Base-by-base conservation (phyloP, 2,329 filamentous ascomycete genomes). In the Scleromitrula shiraiana region DNA sequence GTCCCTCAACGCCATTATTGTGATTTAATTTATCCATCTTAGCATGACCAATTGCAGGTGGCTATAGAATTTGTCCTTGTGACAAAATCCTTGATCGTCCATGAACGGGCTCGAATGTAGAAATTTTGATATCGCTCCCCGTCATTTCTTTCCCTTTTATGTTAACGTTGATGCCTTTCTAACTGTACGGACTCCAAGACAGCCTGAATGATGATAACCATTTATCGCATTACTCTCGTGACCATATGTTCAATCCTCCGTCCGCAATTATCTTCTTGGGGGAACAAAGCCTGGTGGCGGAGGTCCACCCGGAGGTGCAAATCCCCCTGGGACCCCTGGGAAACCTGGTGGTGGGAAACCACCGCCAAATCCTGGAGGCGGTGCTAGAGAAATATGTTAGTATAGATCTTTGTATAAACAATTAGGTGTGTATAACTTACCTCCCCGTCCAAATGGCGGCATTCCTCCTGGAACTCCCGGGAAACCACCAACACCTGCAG, bases 401-500 rank as follows among this genome's bases (percentile, higher is more conserved):
- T 19, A 29, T 40, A 36, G 7, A 10, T 14, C 27, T 41, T 40
- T 39, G 37, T 12, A 29, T 8, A 35, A 8, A 43, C 7, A 38
- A 32, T 22, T 10, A 10, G 4, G 6, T 8, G 17, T 22, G n/a
- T 14, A 12, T 67, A 57, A 67, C 76, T 66, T 69, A 75, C 72
- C 79, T 64, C 73, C 79, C 65, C 74, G 66, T 42, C 66, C 68
- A 62, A 43, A 43, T 22, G 75, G 75, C 73, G 77, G 57, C 36
- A 69, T 70, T 32, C 63, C 72, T 50, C 71, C 75, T 49, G 77
- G 74, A 58, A 77, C 76, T 24, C 72, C 74, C 54, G 70, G 73
- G 50, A 73, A 70, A 15, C 88, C 91, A 61, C 88, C 91, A 63
- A 95, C 84, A 64, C 90, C 91, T 62, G 85, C 83, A 68, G 88